phyloP scores from a whole-genome alignment of 495 filamentous ascomycete species.

The Penicillium parvum region DNA sequence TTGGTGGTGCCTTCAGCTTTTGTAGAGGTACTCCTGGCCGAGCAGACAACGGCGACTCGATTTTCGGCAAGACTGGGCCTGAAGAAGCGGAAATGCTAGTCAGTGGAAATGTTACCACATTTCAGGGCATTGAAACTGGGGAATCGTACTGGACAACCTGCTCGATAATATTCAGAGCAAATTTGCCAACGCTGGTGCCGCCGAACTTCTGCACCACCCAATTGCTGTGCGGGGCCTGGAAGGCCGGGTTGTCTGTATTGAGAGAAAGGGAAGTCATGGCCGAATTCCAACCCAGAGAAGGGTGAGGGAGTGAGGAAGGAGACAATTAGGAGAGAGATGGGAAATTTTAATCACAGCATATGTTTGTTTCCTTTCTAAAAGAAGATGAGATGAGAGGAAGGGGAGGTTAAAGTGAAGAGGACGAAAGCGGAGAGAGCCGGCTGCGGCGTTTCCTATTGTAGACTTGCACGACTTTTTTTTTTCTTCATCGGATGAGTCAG shows the following conservation, averaged over 20 bases:
- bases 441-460: slow-evolving; percentile 10
- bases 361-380: too few species aligned
- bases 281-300: slow-evolving; percentile 5
- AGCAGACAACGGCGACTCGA: slow-evolving; percentile 85
- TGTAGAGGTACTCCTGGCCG: slow-evolving; percentile 82
- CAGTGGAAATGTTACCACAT: too few species aligned
- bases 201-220: slow-evolving; percentile 89
- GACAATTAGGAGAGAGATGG: too few species aligned
- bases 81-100: slow-evolving; percentile 9
- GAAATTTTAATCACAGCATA: too few species aligned
- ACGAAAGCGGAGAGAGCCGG: slow-evolving; percentile 38
- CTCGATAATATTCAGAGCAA: slow-evolving; percentile 63
- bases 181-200: slow-evolving; percentile 71
- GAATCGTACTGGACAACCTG: slow-evolving; percentile 64
- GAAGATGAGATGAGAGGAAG: too few species aligned
- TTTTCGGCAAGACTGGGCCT: slow-evolving; percentile 64
- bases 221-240: slow-evolving; percentile 24
- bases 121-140: background rate
- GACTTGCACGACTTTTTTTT: slow-evolving; percentile 7
- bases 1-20: slow-evolving; percentile 93
- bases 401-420: slow-evolving; percentile 8
- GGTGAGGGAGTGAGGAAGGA: too few species aligned
- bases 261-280: slow-evolving; percentile 18
- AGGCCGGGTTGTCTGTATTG: slow-evolving; percentile 8
- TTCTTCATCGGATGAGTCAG: slow-evolving; percentile 12